Base-by-base conservation (phyloP, 768 basidiomycete genomes). In the Rhizopogon sp. region DNA sequence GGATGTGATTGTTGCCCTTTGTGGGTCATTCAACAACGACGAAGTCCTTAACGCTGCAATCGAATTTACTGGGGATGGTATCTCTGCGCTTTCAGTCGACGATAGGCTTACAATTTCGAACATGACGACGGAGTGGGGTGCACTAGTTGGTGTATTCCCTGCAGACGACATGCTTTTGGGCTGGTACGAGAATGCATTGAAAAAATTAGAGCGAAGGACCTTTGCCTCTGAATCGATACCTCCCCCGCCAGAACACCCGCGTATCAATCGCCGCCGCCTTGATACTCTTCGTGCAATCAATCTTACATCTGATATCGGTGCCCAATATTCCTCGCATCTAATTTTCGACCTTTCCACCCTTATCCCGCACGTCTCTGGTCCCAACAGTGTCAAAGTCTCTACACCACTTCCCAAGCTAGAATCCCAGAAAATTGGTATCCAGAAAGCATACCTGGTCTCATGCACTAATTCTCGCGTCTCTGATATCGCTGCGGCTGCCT, bases 71-170 rank as follows among this genome's bases (percentile, higher is more conserved):
- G 97, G 97, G 10, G 86, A 90, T 35, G 97, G 97, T 25, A 79
- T 98, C 9, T 66, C 80, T 16, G 78, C 83, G 16, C 76, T 99
- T 47, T 72, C 82, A 4, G 81, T 99, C 53, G 96, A 99, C 65
- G 95, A 98, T 62, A 83, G 97, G 41, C 78, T 99, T 44, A 95
- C 96, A 0, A 98, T 98, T 60, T 78, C 94, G n/a, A 98, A 99
- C 70, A 99, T 98, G 97, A 98, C 97, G 5, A 98, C 97, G 31
- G 97, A 99, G 71, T 99, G 97, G 97, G 97, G 97, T 43, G 97
- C 97, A 2, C 81, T 99, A 2, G 94, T 84, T 7, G 97, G 97
- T 33, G 84, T 97, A 6, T 98, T 99, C 76, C 95, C 96, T 0
- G 86, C 92, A 5, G 97, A 99, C 65, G 77, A 84, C 17, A 84